Conservation (phyloP, 352 stramenopile species). For the Phytophthora melonis region DNA sequence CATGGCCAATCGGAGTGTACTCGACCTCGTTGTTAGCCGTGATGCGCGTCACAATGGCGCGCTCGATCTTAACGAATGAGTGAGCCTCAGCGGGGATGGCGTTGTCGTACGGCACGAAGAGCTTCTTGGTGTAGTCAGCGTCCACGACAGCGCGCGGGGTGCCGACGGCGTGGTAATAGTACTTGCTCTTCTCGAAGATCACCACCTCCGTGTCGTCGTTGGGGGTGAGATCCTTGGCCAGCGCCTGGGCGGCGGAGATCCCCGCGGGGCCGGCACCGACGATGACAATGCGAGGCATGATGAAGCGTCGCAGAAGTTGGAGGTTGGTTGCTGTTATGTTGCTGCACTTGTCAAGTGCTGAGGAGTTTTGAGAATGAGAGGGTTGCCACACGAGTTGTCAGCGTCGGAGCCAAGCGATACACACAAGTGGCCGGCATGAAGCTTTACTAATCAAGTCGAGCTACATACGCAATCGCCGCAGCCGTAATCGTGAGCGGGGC, state of each 20-base stretch:
- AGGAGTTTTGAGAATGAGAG: constrained; percentile 34
- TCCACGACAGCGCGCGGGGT: constrained; percentile 58
- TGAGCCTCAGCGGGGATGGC: constrained; percentile 41
- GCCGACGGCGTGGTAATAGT: constrained; percentile 60
- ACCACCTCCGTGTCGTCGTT: constrained; percentile 51
- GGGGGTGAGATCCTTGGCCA: constrained; percentile 15
- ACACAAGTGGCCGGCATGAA: no score
- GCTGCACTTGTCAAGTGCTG: constrained; percentile 10
- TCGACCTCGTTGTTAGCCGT: constrained; percentile 45
- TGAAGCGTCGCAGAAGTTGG: background rate
- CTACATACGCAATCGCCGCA: no score
- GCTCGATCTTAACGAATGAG: constrained; percentile 52
- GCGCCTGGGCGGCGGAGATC: constrained; percentile 52
- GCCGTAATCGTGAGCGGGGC: no score
- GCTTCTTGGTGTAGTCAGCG: constrained; percentile 51
- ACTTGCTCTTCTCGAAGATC: constrained; percentile 65
- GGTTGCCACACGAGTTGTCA: no score
- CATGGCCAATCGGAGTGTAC: constrained; percentile 44
- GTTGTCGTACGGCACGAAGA: constrained; percentile 68
- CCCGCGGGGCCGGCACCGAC: constrained; percentile 59
- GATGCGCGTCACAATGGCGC: constrained; percentile 46
- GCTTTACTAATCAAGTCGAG: no score
- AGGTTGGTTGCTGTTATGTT: background rate
- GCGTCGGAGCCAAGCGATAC: no score
- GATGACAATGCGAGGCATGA: constrained; percentile 63